Evolutionary conservation across 306 rosid genomes (phyloP).

Genomic region (Urtica urens): DNA sequence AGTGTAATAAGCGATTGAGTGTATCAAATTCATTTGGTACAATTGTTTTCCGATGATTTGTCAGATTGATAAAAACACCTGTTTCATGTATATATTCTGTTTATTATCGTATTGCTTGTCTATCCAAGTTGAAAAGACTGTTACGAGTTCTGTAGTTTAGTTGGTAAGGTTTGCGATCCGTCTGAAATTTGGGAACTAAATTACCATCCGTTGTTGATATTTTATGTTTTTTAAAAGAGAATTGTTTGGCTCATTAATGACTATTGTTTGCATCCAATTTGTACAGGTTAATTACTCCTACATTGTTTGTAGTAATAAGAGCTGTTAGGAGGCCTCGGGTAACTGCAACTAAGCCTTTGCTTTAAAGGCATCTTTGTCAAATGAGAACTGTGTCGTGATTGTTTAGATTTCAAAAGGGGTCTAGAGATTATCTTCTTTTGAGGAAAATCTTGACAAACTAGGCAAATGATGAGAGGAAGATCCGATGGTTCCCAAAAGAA

Average conservation of each 20-base stretch:
- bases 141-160: slow-evolving; percentile 4
- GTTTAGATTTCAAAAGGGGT: slow-evolving; percentile 13
- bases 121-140: background rate
- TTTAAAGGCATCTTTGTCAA: slow-evolving; percentile 14
- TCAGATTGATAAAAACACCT: no score
- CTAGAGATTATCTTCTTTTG: slow-evolving; percentile 15
- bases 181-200: background rate
- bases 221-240: background rate
- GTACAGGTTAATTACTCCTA: slow-evolving; percentile 24
- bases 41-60: background rate
- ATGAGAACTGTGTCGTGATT: slow-evolving; percentile 19
- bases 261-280: slow-evolving; percentile 13
- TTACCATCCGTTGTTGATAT: background rate
- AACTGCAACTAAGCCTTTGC: no score
- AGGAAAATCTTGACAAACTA: slow-evolving; percentile 16
- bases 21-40: background rate
- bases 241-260: no score
- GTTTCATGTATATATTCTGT: no score
- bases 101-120: background rate
- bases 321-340: no score
- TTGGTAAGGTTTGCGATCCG: slow-evolving; percentile 2
- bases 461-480: slow-evolving; percentile 70
- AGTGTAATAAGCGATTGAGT: no score
- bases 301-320: no score
- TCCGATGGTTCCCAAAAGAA: slow-evolving; percentile 74